Evolutionary conservation across 179 eudicot genomes (phyloP), one percentile per base, ranked within the genome.

Genomic region (Carnegiea gigantea): DNA sequence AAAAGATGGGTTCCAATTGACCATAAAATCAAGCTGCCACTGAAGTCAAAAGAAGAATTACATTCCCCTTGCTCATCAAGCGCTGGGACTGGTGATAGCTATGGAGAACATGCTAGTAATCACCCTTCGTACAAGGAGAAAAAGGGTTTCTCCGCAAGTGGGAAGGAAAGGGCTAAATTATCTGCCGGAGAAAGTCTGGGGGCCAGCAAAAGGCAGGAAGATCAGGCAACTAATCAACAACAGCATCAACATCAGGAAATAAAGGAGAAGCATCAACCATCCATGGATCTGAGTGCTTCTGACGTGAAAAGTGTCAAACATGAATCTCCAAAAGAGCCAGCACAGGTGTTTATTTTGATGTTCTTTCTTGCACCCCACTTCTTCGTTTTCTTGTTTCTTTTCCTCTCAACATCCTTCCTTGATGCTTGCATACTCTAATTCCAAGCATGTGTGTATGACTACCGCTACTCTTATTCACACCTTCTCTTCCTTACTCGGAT

Each of bases 1-100:
- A 92, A 84, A 80, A 84, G 74, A 86, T 93, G 97, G 97, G 82
- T 89, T 78, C 84, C 86, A 1, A 87, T 85, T 62, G 85, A 89
- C 53, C 77, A 81, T 28, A 92, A 86, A 79, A 72, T 21, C 74
- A 85, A 85, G 12, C 54, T 76, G 20, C 53, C 87, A 28, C 33
- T 28, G 13, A 82, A 48, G 26, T 62, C 79, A 72, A 85, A 78
- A 74, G 88, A 80, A 81, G 79, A 77, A 67, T 60, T 53, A 74
- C 40, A 62, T 71, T 75, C 87, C 12, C 76, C 72, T 9, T 36
- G 60, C 74, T 84, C 78, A 59, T 70, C 79, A 23, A 86, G 79
- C 49, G 74, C 83, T 18, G 43, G 65, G 43, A 84, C 81, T 62
- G 80, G 33, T 73, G 70, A 79, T 36, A 65, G 81, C 72, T 73